Conservation (phyloP, 352 stramenopile species). For the Phytophthora melonis region DNA sequence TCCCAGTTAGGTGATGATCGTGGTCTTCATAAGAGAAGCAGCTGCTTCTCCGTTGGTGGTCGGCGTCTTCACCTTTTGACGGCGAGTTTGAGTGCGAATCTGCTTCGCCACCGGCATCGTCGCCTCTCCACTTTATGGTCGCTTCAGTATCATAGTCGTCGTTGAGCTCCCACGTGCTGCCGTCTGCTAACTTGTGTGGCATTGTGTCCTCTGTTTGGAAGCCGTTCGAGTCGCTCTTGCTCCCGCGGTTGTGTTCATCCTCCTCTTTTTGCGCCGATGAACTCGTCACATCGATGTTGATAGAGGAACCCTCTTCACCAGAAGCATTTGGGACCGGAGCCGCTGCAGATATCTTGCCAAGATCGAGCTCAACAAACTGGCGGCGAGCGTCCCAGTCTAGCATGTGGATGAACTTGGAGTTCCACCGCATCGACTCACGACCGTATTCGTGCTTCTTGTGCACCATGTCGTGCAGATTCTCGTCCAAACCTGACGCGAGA, state of each 20-base stretch:
- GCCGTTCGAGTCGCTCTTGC: not conserved
- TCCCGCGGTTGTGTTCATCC: not conserved
- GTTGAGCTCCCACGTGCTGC: slow-evolving; percentile 5
- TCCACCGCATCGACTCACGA: slow-evolving; percentile 52
- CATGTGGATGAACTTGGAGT: slow-evolving; percentile 47
- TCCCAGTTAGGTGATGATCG: slow-evolving; percentile 20
- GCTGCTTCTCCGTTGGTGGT: slow-evolving; percentile 3
- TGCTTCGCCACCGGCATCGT: slow-evolving; percentile 26
- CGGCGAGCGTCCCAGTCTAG: slow-evolving; percentile 48
- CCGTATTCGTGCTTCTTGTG: slow-evolving; percentile 65
- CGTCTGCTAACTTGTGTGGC: slow-evolving; percentile 13
- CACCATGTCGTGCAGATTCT: slow-evolving; percentile 71
- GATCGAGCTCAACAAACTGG: slow-evolving; percentile 52
- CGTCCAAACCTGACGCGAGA: slow-evolving; percentile 64
- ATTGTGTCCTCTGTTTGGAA: slow-evolving; percentile 4
- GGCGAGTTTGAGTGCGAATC: slow-evolving; percentile 25
- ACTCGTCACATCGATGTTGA: slow-evolving; percentile 3
- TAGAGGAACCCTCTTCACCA: not conserved
- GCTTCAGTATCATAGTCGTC: slow-evolving; percentile 15
- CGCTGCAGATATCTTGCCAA: slow-evolving; percentile 48
- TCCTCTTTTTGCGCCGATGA: slow-evolving; percentile 4
- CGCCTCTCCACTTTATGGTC: slow-evolving; percentile 8
- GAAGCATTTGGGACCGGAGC: slow-evolving; percentile 3
- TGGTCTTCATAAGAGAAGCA: slow-evolving; percentile 15
- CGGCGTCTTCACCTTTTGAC: slow-evolving; percentile 15